Base-by-base conservation (phyloP, 225 moss, liverwort and hornwort species). In the Thuidium tamariscinum region DNA sequence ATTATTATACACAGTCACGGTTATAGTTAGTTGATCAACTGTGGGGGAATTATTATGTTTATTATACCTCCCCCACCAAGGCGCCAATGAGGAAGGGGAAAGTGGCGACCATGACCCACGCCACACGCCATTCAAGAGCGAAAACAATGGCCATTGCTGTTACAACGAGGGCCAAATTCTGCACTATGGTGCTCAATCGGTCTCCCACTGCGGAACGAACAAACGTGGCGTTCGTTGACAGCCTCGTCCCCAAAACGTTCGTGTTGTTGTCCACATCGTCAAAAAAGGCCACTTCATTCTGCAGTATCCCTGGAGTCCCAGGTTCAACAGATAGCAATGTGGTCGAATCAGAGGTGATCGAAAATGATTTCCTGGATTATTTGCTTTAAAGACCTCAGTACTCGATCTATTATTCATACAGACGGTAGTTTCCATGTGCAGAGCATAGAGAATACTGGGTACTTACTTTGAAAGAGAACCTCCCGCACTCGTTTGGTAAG, bases 211-310 rank as follows among this genome's bases (percentile, higher is more conserved):
- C 95, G 34, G 94, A 92, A 79, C 95, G 91, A 70, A 97, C 96
- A 27, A 91, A 89, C 49, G 90, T 88, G 55, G 97, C 97, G 85
- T 97, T 94, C 54, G 90, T 74, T 36, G 96, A 91, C 79, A 97
- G 88, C 60, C 94, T 93, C 60, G 94, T 89, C 66, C 95, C 92
- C 86, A 97, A 92, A 87, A 95, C 86, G 81, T 92, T 95, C 82
- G 93, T 97, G 89, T 93, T 96, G 86, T 92, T 94, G 57, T 91
- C 93, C 71, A 94, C 93, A 39, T 93, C 88, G 82, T 97, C 97
- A 85, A 97, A 97, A 92, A 95, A 97, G 36, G 94, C 95, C 41
- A 97, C 73, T 86, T 97, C 96, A 72, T 95, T 93, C 42, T 90
- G 92, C 44, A 96, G 90, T 74, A 97, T 91, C 34, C 91, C 97